Evolutionary conservation across 2,329 filamentous ascomycete species (phyloP).

Genomic region (Diaporthe capsici): DNA sequence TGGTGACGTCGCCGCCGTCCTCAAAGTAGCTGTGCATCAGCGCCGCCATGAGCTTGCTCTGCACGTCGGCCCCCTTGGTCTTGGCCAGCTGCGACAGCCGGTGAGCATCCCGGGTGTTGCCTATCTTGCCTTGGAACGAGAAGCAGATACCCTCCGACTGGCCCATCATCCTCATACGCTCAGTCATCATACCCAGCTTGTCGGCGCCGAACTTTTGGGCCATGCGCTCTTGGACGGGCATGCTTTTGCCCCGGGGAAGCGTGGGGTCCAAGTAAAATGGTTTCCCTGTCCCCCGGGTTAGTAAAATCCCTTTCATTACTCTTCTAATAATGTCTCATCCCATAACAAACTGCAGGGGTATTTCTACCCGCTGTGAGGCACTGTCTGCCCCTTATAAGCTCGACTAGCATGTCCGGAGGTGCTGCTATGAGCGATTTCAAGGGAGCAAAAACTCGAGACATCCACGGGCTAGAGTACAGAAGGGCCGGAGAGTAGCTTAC

Average conservation of each 20-base stretch:
- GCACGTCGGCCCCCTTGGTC: slow-evolving; percentile 57
- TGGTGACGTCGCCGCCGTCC: slow-evolving; percentile 74
- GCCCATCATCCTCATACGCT: slow-evolving; percentile 71
- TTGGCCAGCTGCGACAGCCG: slow-evolving; percentile 80
- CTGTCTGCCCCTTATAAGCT: not conserved
- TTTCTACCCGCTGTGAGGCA: too few relatives aligned
- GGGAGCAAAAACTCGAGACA: not conserved
- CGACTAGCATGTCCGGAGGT: not conserved
- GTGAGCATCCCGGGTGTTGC: slow-evolving; percentile 85
- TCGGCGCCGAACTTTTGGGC: slow-evolving; percentile 76
- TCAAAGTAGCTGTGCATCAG: slow-evolving; percentile 79
- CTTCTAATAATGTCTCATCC: not conserved
- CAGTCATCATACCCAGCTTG: slow-evolving; percentile 68
- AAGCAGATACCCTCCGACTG: slow-evolving; percentile 79
- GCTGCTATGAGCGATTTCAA: not conserved
- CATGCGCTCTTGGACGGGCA: slow-evolving; percentile 67
- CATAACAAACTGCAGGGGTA: too few relatives aligned
- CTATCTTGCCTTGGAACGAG: slow-evolving; percentile 77
- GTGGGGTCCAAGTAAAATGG: slow-evolving; percentile 86
- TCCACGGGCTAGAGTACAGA: not conserved
- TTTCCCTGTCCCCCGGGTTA: slow-evolving; percentile 55
- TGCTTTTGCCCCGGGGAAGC: slow-evolving; percentile 59
- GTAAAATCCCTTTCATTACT: not conserved
- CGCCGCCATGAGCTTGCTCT: slow-evolving; percentile 73
- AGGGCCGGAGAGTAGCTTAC: slow-evolving; percentile 49